Evolutionary conservation across 306 rosid genomes (phyloP).

Genomic region (Citrullus mucosospermus): DNA sequence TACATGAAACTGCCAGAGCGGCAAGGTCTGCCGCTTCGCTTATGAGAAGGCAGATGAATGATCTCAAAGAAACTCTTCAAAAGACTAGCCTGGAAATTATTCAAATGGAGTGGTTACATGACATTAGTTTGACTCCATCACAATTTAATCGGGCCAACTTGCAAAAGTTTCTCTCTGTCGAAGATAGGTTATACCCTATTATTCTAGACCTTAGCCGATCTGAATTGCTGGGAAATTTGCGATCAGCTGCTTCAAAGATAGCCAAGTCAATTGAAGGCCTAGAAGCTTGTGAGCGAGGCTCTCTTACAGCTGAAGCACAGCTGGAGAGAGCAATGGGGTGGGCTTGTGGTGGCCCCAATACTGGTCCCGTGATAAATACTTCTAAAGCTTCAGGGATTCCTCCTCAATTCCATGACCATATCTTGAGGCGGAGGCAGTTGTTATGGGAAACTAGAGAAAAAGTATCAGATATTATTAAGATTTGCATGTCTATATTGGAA

Average conservation of each 20-base stretch:
- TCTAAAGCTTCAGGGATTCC: conserved; percentile 81
- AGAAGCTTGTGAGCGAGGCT: conserved; percentile 64
- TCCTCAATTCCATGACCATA: conserved; percentile 78
- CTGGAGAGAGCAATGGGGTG: conserved; percentile 98
- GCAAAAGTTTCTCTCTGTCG: conserved; percentile 49
- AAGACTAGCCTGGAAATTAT: conserved; percentile 72
- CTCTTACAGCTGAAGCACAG: conserved; percentile 77
- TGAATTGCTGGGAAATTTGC: conserved; percentile 59
- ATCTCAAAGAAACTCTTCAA: conserved; percentile 63
- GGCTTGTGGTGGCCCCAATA: conserved; percentile 87
- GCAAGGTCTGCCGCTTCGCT: conserved; percentile 72
- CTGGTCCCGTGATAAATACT: conserved; percentile 40
- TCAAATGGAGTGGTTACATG: conserved; percentile 92
- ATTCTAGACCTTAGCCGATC: conserved; percentile 57
- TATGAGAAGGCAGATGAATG: conserved; percentile 61
- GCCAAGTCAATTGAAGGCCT: conserved; percentile 60
- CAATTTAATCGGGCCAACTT: conserved; percentile 43
- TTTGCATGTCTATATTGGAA: conserved; percentile 65
- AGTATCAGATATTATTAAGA: conserved; percentile 58
- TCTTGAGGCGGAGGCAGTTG: conserved; percentile 54
- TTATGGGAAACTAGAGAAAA: conserved; percentile 76
- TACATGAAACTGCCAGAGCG: conserved; percentile 91
- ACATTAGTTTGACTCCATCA: conserved; percentile 45
- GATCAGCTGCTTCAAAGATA: conserved; percentile 67
- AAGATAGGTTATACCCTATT: conserved; percentile 52